Base-by-base conservation (phyloP, 345 rosid genomes). In the Tarenaya hassleriana region DNA sequence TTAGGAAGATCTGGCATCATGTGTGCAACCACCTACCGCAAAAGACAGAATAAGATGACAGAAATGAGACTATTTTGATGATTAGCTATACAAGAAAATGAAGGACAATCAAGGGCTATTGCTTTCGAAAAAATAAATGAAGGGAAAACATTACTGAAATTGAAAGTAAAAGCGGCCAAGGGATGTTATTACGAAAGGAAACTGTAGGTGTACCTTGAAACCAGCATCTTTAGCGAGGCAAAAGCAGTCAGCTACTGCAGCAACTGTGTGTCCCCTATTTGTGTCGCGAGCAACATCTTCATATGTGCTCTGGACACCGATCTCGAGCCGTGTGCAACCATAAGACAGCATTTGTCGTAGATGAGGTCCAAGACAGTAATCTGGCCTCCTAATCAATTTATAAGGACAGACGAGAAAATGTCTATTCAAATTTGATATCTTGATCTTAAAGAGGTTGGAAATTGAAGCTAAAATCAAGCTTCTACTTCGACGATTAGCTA, bases 1-100 rank as follows among this genome's bases (percentile, higher is more conserved):
- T 88, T 94, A 10, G 99, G 97, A 57, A 94, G 99, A 74, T 94
- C 97, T 12, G 97, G 95, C 97, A 88, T 94, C 99, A 94, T 86
- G 66, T 94, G 97, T 48, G 99, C 97, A 74, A 94, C 99, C 69
- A 88, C 94, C 99, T 94, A 68, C 16, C 76, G 41, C 20, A 33
- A 61, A 66, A 56, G 10, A 15, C 12, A 45, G 0, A 37, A 47
- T 19, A 8, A 0, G 14, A 24, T 24, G 5, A 24, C 5, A 55
- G 5, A 16, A 16, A 33, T 47, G 12, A 18, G 12, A 52, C 13
- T 34, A 8, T 20, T 50, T 16, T 6, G 44, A n/a, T n/a, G 48
- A 12, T 50, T 34, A 4, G n/a, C 29, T 13, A n/a, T n/a, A 18
- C 17, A 2, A 3, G 17, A 35, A 24, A 55, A 18, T 10, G 37